Percentiles rank a stretch among this genome's conserved stretches.
These are phyloP conservation scores for Xylaria hypoxylon DNA, from an alignment of 2,329 filamentous ascomycete species.

Conservation along the genomic window DNA sequence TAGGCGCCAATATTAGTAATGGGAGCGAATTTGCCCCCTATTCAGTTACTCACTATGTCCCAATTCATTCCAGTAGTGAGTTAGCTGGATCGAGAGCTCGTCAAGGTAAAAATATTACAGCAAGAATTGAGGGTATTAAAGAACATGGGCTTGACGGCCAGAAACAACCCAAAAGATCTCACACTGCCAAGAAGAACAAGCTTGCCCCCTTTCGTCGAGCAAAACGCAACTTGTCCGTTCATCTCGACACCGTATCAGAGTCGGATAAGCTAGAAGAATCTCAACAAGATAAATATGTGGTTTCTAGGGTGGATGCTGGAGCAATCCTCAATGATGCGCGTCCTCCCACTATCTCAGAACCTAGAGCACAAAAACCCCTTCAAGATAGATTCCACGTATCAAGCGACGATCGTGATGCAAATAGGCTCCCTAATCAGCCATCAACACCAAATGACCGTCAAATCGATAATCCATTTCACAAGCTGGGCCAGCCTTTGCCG, in stretches of 20 bases:
- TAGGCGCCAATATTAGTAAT: neutral
- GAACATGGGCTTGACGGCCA: neutral
- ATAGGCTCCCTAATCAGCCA: neutral
- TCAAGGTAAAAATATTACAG: neutral
- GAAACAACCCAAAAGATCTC: neutral
- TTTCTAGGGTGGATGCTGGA: neutral
- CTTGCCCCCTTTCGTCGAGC: conserved; percentile 11
- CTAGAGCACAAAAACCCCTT: neutral
- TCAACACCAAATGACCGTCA: neutral
- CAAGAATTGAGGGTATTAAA: neutral
- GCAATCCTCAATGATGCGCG: neutral
- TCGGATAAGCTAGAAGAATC: neutral
- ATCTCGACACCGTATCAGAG: neutral
- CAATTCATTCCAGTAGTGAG: neutral
- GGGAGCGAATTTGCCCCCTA: neutral
- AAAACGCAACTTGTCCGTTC: neutral
- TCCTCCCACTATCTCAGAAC: neutral
- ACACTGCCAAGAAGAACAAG: conserved; percentile 6
- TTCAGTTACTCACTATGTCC: neutral
- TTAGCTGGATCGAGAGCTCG: neutral
- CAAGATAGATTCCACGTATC: neutral
- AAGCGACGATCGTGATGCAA: neutral
- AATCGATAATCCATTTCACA: neutral
- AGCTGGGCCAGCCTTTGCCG: neutral
- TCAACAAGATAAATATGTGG: neutral